Percentiles rank a stretch among this genome's conserved stretches.
Conservation (phyloP, 2,329 filamentous ascomycete species). For the Talaromyces funiculosus region DNA sequence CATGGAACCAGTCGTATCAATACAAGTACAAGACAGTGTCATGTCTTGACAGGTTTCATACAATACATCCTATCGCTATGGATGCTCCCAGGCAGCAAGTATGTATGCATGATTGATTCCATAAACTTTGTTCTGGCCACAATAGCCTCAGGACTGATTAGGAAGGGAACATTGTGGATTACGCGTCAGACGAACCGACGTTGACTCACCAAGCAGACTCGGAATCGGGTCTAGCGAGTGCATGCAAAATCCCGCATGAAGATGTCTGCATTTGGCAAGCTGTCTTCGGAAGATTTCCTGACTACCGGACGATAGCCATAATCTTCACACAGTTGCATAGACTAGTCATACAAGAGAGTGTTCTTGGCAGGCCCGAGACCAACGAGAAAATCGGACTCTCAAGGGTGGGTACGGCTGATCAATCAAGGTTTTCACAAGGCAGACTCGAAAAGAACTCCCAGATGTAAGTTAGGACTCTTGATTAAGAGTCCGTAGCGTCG, state of each 20-base stretch:
- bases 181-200: neutral
- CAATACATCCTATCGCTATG: neutral
- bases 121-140: neutral
- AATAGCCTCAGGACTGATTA: neutral
- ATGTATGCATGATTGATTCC: neutral
- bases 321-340: neutral
- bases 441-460: neutral
- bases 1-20: neutral
- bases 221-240: neutral
- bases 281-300: neutral
- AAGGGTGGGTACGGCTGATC: neutral
- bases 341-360: neutral
- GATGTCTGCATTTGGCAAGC: neutral
- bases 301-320: neutral
- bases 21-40: neutral
- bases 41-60: neutral
- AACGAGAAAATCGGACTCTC: neutral
- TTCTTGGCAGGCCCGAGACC: neutral
- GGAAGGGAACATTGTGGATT: neutral
- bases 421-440: slow-evolving; percentile 4
- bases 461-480: too few relatives aligned
- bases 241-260: neutral
- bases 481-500: too few relatives aligned
- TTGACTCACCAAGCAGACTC: neutral
- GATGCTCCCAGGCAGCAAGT: neutral